Percentiles rank a stretch among this genome's conserved stretches.
phyloP scores from a whole-genome alignment of 1,284 basidiomycete species.

The Ustilago loliicola region DNA sequence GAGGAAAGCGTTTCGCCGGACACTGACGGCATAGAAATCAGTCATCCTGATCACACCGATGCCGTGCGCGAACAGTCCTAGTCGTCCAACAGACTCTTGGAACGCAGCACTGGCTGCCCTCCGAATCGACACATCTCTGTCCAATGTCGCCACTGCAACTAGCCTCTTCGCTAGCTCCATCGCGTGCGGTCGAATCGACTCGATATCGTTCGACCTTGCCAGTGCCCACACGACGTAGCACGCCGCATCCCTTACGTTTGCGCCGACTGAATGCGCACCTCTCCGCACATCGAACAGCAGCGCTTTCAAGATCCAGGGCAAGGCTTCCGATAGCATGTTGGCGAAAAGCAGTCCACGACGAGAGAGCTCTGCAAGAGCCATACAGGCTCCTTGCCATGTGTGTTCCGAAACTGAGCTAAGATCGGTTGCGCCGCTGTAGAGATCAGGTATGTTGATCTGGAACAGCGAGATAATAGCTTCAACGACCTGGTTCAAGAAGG shows the following conservation, averaged over 20 bases:
- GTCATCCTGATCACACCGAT: conserved; percentile 91
- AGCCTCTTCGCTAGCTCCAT: conserved; percentile 76
- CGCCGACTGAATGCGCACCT: conserved; percentile 91
- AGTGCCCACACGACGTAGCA: conserved; percentile 96
- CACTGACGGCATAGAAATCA: conserved; percentile 93
- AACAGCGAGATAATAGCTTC: conserved; percentile 82
- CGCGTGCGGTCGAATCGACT: conserved; percentile 78
- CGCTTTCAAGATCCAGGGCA: conserved; percentile 72
- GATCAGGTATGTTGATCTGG: conserved; percentile 75
- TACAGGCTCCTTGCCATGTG: conserved; percentile 94
- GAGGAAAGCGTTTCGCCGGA: conserved; percentile 85
- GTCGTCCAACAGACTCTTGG: conserved; percentile 95
- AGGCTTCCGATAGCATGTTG: conserved; percentile 41
- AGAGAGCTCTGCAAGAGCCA: conserved; percentile 92
- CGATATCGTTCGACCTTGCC: conserved; percentile 76
- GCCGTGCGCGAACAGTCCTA: conserved; percentile 85
- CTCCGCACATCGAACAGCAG: conserved; percentile 92
- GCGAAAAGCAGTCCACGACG: conserved; percentile 77
- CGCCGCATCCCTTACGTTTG: conserved; percentile 93
- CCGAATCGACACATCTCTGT: conserved; percentile 94
- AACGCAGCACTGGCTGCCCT: conserved; percentile 97
- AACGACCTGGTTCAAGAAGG: conserved; percentile 83
- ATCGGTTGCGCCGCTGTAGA: conserved; percentile 77
- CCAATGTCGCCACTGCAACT: conserved; percentile 84
- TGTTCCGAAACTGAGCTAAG: conserved; percentile 77